phyloP scores from a whole-genome alignment of 176 grass and related monocot genomes.

The Phragmites australis region DNA sequence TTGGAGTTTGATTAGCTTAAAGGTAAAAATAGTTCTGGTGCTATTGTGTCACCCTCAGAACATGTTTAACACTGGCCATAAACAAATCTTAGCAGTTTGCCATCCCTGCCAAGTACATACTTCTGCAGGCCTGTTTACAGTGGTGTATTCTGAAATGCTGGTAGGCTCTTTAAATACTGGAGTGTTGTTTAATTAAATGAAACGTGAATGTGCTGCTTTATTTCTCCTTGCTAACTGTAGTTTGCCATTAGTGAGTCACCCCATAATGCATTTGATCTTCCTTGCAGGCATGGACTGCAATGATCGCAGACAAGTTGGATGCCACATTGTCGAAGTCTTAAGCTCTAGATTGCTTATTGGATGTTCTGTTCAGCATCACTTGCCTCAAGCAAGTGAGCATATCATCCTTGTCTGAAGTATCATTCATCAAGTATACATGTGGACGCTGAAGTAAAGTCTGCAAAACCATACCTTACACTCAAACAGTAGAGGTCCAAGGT shows the following conservation, averaged over 20 bases:
- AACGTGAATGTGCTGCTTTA: not conserved
- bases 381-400: not conserved
- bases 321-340: slow-evolving; percentile 64
- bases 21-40: not conserved
- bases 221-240: not conserved
- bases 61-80: not conserved
- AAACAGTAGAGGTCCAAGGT: not conserved
- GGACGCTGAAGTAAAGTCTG: not conserved
- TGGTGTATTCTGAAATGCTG: not conserved
- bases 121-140: not conserved
- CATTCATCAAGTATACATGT: not conserved
- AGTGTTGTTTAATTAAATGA: not conserved
- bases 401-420: not conserved
- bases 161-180: not conserved
- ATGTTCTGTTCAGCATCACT: not conserved
- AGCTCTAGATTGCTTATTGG: not conserved
- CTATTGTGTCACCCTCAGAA: not conserved
- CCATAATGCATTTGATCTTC: slow-evolving; percentile 12
- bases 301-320: slow-evolving; percentile 85
- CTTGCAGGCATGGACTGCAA: slow-evolving; percentile 85
- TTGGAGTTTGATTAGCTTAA: not conserved
- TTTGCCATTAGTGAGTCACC: not conserved
- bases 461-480: not conserved
- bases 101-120: not conserved
- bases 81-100: not conserved